phyloP scores from a whole-genome alignment of 2,329 filamentous ascomycete species.

The Chrysoporthe deuterocubensis region DNA sequence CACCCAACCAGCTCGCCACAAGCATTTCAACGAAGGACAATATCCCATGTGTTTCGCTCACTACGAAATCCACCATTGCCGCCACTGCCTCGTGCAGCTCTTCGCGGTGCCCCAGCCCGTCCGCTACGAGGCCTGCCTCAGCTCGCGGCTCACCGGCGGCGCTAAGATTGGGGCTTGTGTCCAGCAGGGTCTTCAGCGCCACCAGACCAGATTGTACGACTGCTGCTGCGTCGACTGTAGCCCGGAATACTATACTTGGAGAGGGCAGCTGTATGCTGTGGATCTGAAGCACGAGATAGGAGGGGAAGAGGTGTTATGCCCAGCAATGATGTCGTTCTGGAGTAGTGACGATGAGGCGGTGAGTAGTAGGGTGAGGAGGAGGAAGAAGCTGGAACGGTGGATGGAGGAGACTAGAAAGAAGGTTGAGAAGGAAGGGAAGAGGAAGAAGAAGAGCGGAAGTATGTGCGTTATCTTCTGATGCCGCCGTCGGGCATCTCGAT shows the following conservation, averaged over 20 bases:
- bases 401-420: neutral
- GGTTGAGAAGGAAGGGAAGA: neutral
- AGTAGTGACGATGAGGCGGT: neutral
- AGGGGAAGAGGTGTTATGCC: neutral
- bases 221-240: slow-evolving; percentile 18
- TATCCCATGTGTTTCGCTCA: slow-evolving; percentile 16
- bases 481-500: neutral
- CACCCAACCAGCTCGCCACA: neutral
- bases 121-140: slow-evolving; percentile 13
- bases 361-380: neutral
- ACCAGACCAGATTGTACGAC: slow-evolving; percentile 7
- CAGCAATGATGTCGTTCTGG: neutral
- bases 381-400: neutral
- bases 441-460: neutral
- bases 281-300: neutral
- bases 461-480: neutral
- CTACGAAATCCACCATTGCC: slow-evolving; percentile 11
- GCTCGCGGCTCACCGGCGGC: slow-evolving; percentile 1
- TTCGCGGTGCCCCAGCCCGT: slow-evolving; percentile 4
- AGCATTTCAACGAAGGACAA: neutral
- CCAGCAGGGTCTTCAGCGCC: neutral
- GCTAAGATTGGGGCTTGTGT: slow-evolving; percentile 6
- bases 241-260: neutral
- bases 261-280: neutral
- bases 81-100: slow-evolving; percentile 14